Base-by-base conservation (phyloP, 2,329 filamentous ascomycete genomes). In the Fonsecaea pugnacius region DNA sequence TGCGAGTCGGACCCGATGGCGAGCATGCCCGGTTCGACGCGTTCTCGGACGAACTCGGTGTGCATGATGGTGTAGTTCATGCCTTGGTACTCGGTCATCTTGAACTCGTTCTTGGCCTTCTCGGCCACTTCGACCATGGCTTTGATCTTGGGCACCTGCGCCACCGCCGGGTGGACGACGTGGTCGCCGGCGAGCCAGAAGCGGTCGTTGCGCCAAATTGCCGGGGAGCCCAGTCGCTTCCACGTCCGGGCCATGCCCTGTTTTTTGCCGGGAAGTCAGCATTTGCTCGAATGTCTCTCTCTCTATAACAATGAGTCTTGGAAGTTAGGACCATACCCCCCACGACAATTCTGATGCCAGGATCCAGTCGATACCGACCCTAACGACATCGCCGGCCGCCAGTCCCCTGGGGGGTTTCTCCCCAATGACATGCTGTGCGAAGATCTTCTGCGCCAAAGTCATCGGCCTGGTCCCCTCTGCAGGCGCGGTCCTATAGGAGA, bases 121-220 rank as follows among this genome's bases (percentile, higher is more conserved):
- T 81, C 78, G 2, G 72, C 72, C 5, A 72, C 67, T 1, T 75
- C 72, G 4, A 81, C 74, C n/a, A 82, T 71, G 12, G 65, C 70
- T 62, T 75, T 70, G 36, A 78, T 72, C 33, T 73, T 69, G 0
- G 79, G 78, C 0, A 70, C 64, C 14, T 77, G 64, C n/a, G 75
- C 75, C 7, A 78, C 70, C 0, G 79, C 73, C 1, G 81, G 81
- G 58, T 83, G 80, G 3, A 83, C 79, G 3, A 79, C 75, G 65
- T 83, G 81, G 67, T 83, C 82, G 1, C 78, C 78, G 0, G 80
- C 81, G 5, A 84, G 74, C 82, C 81, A 83, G 67, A 84, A 78
- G 0, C 81, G 72, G 65, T 83, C 80, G 58, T 83, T 84, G 8
- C 82, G 78, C 63, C 77, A 82, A n/a, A 81, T 79, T 3, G 77